Evolutionary conservation across 371 early-diverging fungal genomes (phyloP).

Genomic region (Mortierella sp.): DNA sequence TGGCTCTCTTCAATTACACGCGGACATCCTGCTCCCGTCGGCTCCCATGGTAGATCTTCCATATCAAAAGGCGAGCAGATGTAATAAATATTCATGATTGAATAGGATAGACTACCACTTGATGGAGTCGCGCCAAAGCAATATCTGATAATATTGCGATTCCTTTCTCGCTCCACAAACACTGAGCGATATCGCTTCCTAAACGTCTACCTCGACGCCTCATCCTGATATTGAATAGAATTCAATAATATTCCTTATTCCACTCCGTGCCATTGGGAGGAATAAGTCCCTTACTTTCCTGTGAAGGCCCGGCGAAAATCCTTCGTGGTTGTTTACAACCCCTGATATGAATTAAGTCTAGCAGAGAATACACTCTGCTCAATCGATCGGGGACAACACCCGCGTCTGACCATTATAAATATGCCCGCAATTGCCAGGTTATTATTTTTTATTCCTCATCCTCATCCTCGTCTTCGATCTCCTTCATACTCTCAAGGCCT

Average conservation of each 20-base stretch:
- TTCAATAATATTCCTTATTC: constrained; percentile 11
- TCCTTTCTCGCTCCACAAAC: constrained; percentile 1
- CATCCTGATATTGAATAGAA: not conserved
- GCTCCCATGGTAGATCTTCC: not conserved
- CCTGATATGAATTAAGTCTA: constrained; percentile 15
- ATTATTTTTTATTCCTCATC: constrained; percentile 4
- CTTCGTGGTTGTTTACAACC: not conserved
- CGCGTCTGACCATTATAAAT: constrained; percentile 5
- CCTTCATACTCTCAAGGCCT: not conserved
- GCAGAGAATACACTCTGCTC: constrained; percentile 1
- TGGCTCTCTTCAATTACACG: not conserved
- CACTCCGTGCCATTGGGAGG: constrained; percentile 3
- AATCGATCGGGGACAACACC: not conserved
- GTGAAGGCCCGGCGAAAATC: not conserved
- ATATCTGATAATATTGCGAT: constrained; percentile 1
- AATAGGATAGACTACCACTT: not conserved
- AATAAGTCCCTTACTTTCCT: not conserved
- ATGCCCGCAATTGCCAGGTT: constrained; percentile 9
- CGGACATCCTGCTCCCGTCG: not conserved
- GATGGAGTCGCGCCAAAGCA: not conserved
- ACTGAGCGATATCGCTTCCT: not conserved
- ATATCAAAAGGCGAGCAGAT: not conserved
- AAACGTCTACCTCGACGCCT: not conserved
- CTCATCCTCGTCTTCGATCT: constrained; percentile 2
- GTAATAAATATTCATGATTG: not conserved